phyloP scores from a whole-genome alignment of 805 yeast genomes.

The Cyberlindnera lachancei region DNA sequence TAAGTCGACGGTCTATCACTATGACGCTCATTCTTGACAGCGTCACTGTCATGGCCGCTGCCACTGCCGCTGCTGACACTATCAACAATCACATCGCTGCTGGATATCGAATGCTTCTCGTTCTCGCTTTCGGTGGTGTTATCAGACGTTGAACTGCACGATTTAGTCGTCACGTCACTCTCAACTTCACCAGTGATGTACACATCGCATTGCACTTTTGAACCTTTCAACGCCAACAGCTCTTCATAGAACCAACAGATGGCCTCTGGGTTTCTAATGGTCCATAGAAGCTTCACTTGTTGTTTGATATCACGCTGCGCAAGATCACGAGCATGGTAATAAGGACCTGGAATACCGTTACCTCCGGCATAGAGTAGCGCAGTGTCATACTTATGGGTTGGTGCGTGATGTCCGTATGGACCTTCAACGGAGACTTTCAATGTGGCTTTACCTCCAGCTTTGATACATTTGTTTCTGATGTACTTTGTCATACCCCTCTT shows the following conservation, averaged over 20 bases:
- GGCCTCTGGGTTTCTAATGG: slow-evolving; percentile 43
- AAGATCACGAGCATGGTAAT: slow-evolving; percentile 30
- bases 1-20: background rate
- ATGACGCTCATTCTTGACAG: too few relatives aligned
- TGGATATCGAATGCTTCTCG: too few relatives aligned
- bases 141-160: slow-evolving; percentile 1
- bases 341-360: slow-evolving; percentile 47
- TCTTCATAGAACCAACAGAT: slow-evolving; percentile 42
- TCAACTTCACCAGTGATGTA: slow-evolving; percentile 28
- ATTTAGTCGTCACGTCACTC: background rate
- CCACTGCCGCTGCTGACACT: too few relatives aligned
- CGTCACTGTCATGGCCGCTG: too few relatives aligned
- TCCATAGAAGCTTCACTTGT: slow-evolving; percentile 52
- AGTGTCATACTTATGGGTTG: slow-evolving; percentile 30
- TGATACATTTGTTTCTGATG: slow-evolving; percentile 26
- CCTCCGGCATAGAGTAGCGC: slow-evolving; percentile 43
- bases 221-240: slow-evolving; percentile 24
- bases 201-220: slow-evolving; percentile 25
- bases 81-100: too few relatives aligned
- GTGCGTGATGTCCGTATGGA: slow-evolving; percentile 46
- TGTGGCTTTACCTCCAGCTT: slow-evolving; percentile 21
- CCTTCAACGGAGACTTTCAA: slow-evolving; percentile 47
- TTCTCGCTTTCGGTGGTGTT: slow-evolving; percentile 2
- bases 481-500: slow-evolving; percentile 53
- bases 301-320: slow-evolving; percentile 22